phyloP scores from a whole-genome alignment of 352 stramenopile genomes.

The Phytopythium chamaehyphon region DNA sequence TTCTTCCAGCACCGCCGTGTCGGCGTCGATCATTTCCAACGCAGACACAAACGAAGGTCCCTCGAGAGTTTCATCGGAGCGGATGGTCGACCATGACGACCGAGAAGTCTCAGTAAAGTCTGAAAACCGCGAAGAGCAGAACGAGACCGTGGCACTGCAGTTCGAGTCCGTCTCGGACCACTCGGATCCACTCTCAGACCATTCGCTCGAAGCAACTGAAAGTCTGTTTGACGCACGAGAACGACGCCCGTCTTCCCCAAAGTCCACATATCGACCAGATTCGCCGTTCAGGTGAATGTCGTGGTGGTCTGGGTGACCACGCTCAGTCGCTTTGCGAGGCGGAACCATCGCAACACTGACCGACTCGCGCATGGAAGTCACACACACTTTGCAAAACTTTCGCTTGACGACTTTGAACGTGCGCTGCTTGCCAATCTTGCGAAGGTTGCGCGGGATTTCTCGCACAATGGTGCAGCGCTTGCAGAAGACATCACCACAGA shows the following conservation, averaged over 20 bases:
- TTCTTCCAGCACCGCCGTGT: slow-evolving; percentile 30
- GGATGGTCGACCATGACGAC: slow-evolving; percentile 27
- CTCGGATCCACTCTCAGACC: slow-evolving; percentile 22
- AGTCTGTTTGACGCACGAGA: background rate
- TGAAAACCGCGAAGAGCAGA: slow-evolving; percentile 23
- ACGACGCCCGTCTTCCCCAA: no score
- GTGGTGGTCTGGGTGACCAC: background rate
- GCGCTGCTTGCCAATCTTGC: slow-evolving; percentile 20
- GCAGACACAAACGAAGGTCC: slow-evolving; percentile 34
- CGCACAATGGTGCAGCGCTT: slow-evolving; percentile 57
- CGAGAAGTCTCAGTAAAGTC: slow-evolving; percentile 10
- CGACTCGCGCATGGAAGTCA: slow-evolving; percentile 33
- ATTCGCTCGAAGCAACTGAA: slow-evolving; percentile 8
- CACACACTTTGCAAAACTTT: slow-evolving; percentile 55
- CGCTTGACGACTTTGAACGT: slow-evolving; percentile 51
- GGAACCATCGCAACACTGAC: slow-evolving; percentile 5
- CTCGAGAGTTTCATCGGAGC: slow-evolving; percentile 28
- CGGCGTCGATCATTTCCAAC: slow-evolving; percentile 41
- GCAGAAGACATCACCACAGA: slow-evolving; percentile 79
- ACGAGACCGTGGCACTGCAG: slow-evolving; percentile 24
- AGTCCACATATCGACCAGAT: background rate
- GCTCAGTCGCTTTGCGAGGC: background rate
- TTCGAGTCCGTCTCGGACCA: slow-evolving; percentile 45
- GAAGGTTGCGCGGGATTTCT: slow-evolving; percentile 27
- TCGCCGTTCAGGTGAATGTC: no score